These are phyloP conservation scores for Mortierella alpina DNA, from an alignment of 192 early-diverging fungal species.

Conservation along the genomic window DNA sequence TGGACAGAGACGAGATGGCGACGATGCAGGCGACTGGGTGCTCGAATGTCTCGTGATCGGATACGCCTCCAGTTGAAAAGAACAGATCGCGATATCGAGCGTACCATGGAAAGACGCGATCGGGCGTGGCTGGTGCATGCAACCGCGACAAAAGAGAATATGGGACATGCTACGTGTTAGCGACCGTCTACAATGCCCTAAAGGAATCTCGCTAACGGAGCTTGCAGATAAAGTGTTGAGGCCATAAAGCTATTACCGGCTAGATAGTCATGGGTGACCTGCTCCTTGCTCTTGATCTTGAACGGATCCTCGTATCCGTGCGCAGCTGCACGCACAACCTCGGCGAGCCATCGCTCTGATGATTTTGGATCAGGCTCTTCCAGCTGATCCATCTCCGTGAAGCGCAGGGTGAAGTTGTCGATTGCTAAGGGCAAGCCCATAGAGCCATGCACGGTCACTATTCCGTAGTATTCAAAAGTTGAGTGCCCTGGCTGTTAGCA, in stretches of 20 bases:
- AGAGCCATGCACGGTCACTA: conserved; percentile 70
- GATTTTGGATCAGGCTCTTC: conserved; percentile 63
- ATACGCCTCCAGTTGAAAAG: conserved; percentile 69
- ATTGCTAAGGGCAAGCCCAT: conserved; percentile 67
- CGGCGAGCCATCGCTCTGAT: conserved; percentile 59
- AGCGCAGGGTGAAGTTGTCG: conserved; percentile 75
- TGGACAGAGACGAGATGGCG: conserved; percentile 70
- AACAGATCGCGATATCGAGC: conserved; percentile 74
- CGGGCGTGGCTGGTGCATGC: conserved; percentile 50
- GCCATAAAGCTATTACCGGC: conserved; percentile 27
- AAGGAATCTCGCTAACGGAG: neutral
- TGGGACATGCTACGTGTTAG: neutral
- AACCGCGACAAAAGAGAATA: neutral
- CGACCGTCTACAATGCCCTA: too few relatives aligned
- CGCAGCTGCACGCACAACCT: conserved; percentile 53
- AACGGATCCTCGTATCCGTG: conserved; percentile 22
- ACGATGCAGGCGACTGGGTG: conserved; percentile 93
- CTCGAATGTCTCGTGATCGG: conserved; percentile 94
- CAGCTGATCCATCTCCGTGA: conserved; percentile 64
- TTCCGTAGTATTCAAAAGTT: neutral
- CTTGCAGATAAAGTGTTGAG: neutral
- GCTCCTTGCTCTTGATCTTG: conserved; percentile 53
- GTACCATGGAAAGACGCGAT: conserved; percentile 88
- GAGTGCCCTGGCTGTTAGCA: neutral
- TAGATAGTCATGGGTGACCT: conserved; percentile 61